Base-by-base conservation (phyloP, 2,329 filamentous ascomycete genomes). In the Diplodia seriata region DNA sequence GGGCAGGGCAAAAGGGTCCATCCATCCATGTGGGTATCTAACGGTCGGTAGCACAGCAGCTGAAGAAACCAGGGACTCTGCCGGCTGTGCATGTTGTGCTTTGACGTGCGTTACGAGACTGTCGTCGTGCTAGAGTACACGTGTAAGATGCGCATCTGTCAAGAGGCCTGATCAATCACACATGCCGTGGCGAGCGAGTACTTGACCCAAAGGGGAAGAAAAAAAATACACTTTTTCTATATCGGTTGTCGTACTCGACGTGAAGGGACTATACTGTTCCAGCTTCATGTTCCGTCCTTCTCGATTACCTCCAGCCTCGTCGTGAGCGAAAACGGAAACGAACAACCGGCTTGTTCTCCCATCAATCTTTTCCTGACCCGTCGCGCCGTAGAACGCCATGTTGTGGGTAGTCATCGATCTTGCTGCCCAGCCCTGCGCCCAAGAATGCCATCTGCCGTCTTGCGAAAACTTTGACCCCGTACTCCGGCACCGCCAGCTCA, bases 301-400 rank as follows among this genome's bases (percentile, higher is more conserved):
- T 62, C 57, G 23, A 62, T 50, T 50, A 63, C 47, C 47, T 63
- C 47, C 26, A 31, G 26, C 43, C 12, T 20, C n/a, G 26, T 8
- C n/a, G 26, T 8, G 31, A 53, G 59, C 57, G 20, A 47, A 59
- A 51, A 50, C 23, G 43, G 29, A 23, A 14, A 33, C 31, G 33
- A 26, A 50, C 40, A 20, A 63, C 43, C 43, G 47, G 15, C 14
- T 51, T 20, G 29, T 31, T 15, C 31, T 49, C 40, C 50, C 36
- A 33, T 38, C 57, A 51, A 63, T 63, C 31, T 63, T 38, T 61
- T 62, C 43, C 47, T 51, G 47, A 40, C 59, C 59, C 31, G 31
- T 56, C 54, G 59, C 59, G 59, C 59, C 59, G 59, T 63, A 51
- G n/a, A 63, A 63, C 59, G 59, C 59, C 59, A 33, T 51, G 38